A percentile compares a stretch with the other conserved stretches of the same genome.
Conservation (phyloP, 2,329 filamentous ascomycete species). For the Fusarium cyanostomum region DNA sequence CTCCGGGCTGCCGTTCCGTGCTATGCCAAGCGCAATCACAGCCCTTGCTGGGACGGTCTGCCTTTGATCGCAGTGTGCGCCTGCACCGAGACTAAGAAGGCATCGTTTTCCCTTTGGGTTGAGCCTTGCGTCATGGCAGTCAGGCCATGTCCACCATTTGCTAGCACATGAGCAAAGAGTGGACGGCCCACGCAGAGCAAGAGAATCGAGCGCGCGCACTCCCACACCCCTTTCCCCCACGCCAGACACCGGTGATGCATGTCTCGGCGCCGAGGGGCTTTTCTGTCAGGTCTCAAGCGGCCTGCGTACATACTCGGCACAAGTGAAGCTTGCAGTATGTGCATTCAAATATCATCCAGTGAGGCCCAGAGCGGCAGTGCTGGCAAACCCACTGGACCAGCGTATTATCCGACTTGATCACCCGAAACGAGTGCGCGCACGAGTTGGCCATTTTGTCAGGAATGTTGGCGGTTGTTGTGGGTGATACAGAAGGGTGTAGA, state of each 20-base stretch:
- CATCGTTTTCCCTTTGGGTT: constrained; percentile 23
- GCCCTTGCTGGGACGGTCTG: constrained; percentile 28
- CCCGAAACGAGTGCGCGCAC: constrained; percentile 70
- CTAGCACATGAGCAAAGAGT: constrained; percentile 27
- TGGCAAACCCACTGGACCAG: constrained; percentile 73
- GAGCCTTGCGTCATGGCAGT: constrained; percentile 36
- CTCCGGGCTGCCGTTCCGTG: constrained; percentile 36
- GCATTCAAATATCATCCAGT: constrained; percentile 76
- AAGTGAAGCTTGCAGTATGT: constrained; percentile 73
- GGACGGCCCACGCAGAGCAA: constrained; percentile 18
- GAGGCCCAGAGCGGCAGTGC: constrained; percentile 70
- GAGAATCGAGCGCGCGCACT: constrained; percentile 5
- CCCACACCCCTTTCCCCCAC: constrained; percentile 28
- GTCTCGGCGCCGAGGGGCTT: constrained; percentile 22
- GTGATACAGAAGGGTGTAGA: constrained; percentile 32
- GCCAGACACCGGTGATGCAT: constrained; percentile 31
- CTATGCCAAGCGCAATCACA: constrained; percentile 36
- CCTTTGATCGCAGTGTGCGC: constrained; percentile 25
- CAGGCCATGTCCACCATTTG: constrained; percentile 30
- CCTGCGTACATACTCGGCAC: constrained; percentile 66
- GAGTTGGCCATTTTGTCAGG: constrained; percentile 58
- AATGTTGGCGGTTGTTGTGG: constrained; percentile 24
- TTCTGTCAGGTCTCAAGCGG: constrained; percentile 36
- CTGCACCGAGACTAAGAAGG: constrained; percentile 34
- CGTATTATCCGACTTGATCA: constrained; percentile 74